Conservation (phyloP, 192 early-diverging fungal genomes). For the Allomyces arbusculus region DNA sequence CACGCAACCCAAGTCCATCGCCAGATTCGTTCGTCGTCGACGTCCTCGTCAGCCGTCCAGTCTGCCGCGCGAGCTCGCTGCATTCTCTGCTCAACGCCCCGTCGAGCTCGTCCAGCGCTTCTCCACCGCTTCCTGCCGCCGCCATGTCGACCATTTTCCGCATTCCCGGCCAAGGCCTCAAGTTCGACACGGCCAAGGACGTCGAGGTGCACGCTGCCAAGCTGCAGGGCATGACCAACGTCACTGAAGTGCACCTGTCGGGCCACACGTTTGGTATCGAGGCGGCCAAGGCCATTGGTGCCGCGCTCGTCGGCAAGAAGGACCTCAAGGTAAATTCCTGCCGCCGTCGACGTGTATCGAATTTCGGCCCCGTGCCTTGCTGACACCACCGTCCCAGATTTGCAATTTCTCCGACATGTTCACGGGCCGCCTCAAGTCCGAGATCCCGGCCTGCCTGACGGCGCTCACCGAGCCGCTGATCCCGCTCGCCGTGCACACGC, state of each 20-base stretch:
- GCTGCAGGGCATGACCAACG: slow-evolving; percentile 36
- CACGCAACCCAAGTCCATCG: too few species aligned
- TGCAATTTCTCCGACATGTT: slow-evolving; percentile 82
- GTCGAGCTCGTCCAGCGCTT: too few species aligned
- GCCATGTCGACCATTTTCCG: slow-evolving; percentile 29
- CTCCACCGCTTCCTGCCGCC: too few species aligned
- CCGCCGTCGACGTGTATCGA: background rate
- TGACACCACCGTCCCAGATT: slow-evolving; percentile 25
- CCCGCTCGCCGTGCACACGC: slow-evolving; percentile 44
- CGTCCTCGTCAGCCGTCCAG: too few species aligned
- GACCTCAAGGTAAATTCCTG: slow-evolving; percentile 43
- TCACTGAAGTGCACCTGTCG: slow-evolving; percentile 49
- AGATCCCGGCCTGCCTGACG: slow-evolving; percentile 66
- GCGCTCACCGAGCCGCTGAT: slow-evolving; percentile 64
- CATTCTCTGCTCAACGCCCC: too few species aligned
- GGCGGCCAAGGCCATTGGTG: slow-evolving; percentile 59
- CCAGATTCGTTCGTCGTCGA: too few species aligned
- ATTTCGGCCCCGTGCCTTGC: background rate
- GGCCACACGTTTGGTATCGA: slow-evolving; percentile 90
- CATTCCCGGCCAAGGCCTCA: slow-evolving; percentile 72
- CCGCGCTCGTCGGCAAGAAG: slow-evolving; percentile 39
- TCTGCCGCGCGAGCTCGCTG: too few species aligned
- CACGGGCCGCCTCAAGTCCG: slow-evolving; percentile 72
- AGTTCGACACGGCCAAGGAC: slow-evolving; percentile 68
- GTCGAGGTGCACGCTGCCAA: slow-evolving; percentile 52